A percentile compares a stretch with the other conserved stretches of the same genome.
Conservation (phyloP, 2,329 filamentous ascomycete genomes). For the Botrytis porri region DNA sequence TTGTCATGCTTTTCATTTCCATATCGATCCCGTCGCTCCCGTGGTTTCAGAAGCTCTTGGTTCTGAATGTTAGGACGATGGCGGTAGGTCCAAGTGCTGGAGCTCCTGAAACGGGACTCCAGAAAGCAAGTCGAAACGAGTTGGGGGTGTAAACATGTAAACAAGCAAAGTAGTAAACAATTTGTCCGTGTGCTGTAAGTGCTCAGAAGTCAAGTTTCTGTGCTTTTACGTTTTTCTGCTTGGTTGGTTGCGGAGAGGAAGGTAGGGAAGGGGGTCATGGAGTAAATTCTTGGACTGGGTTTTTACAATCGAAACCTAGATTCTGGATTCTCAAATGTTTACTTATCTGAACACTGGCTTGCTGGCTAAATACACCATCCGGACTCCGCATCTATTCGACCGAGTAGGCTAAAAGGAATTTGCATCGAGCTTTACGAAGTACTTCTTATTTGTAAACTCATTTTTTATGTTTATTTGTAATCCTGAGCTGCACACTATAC, state of each 20-base stretch:
- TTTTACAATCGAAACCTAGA: background rate
- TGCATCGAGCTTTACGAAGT: too few species aligned
- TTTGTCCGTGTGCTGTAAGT: background rate
- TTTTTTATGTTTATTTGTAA: too few species aligned
- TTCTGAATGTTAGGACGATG: background rate
- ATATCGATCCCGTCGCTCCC: background rate
- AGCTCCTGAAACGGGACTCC: background rate
- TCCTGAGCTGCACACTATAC: too few species aligned
- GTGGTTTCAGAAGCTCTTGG: background rate
- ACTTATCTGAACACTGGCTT: too few species aligned
- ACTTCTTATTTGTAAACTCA: too few species aligned
- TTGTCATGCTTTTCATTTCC: background rate
- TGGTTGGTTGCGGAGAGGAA: background rate
- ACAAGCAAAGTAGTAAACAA: background rate
- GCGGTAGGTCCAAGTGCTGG: background rate
- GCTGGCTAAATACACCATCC: too few species aligned
- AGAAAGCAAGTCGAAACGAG: background rate
- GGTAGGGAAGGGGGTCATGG: background rate
- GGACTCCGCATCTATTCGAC: too few species aligned
- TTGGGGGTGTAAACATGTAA: background rate
- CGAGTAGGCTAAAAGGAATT: too few species aligned
- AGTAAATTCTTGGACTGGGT: background rate
- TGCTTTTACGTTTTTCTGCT: background rate
- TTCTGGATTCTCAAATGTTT: background rate
- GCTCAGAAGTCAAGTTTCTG: background rate